phyloP scores from a whole-genome alignment of 202 grass and related monocot genomes.

The Carex arenaria region DNA sequence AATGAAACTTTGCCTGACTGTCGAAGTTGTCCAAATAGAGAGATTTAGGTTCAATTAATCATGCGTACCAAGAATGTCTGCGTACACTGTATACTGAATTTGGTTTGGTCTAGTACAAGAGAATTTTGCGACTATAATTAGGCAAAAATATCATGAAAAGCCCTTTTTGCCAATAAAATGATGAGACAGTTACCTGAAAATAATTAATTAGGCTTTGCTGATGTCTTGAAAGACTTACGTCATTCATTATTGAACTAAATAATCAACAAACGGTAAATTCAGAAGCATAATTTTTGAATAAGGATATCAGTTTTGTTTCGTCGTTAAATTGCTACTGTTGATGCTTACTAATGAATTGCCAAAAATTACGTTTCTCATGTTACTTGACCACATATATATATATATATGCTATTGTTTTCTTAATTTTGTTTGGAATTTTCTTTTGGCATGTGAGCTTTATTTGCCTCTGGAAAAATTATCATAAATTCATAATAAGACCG shows the following conservation, averaged over 20 bases:
- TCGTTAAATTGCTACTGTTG: not conserved
- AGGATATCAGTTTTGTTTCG: not conserved
- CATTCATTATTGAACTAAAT: not conserved
- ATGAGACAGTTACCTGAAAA: not conserved
- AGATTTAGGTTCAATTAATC: not conserved
- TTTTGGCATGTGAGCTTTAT: not conserved
- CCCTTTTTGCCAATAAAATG: not conserved
- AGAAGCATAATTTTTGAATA: not conserved
- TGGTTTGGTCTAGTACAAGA: not conserved
- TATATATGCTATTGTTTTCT: not conserved
- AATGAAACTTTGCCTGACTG: not conserved
- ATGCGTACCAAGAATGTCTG: not conserved
- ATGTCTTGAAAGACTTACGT: not conserved
- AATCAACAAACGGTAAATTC: not conserved
- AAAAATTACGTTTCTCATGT: not conserved
- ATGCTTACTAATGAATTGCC: not conserved
- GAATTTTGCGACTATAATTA: not conserved
- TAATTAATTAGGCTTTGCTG: not conserved
- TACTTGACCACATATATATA: not conserved
- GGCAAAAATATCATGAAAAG: not conserved
- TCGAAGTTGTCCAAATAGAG: not conserved
- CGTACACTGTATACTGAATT: not conserved
- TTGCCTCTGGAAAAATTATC: not conserved
- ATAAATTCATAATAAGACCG: not conserved
- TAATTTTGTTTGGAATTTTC: not conserved